Evolutionary conservation across 2,329 filamentous ascomycete species (phyloP).

Genomic region (Ilyonectria mors-panacis): DNA sequence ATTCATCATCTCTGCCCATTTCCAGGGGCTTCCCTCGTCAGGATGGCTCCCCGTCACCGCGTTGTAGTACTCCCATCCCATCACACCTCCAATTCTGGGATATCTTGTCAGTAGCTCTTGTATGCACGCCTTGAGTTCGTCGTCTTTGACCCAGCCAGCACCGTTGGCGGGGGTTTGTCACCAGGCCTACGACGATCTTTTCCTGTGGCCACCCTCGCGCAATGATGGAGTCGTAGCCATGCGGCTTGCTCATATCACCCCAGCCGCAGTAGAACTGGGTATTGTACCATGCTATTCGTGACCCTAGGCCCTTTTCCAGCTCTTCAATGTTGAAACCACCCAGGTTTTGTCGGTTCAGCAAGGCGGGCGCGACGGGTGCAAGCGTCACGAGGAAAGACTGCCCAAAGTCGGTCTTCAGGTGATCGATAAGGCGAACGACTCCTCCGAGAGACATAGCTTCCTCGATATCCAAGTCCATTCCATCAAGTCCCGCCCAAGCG

Average conservation of each 20-base stretch:
- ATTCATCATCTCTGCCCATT: constrained; percentile 73
- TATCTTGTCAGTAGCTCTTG: constrained; percentile 63
- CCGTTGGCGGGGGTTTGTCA: constrained; percentile 84
- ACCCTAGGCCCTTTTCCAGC: constrained; percentile 75
- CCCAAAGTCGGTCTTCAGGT: constrained; percentile 78
- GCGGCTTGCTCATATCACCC: constrained; percentile 66
- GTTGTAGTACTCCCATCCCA: constrained; percentile 96
- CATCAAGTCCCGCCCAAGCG: constrained; percentile 71
- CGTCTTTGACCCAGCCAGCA: constrained; percentile 59
- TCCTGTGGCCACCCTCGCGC: constrained; percentile 77
- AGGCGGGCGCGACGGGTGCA: constrained; percentile 83
- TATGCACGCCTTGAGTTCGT: constrained; percentile 61
- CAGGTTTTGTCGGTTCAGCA: constrained; percentile 70
- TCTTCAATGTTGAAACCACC: constrained; percentile 84
- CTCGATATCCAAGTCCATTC: constrained; percentile 83
- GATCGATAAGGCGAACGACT: constrained; percentile 74
- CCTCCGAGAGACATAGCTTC: constrained; percentile 78
- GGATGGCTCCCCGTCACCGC: constrained; percentile 62
- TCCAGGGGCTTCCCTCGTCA: constrained; percentile 70
- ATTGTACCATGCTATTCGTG: constrained; percentile 85
- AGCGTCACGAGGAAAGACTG: constrained; percentile 80
- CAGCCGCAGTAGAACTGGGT: constrained; percentile 92
- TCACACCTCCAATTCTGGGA: constrained; percentile 83
- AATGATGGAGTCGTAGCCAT: constrained; percentile 63
- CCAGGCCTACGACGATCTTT: constrained; percentile 81